A percentile compares a stretch with the other conserved stretches of the same genome.
These are phyloP conservation scores for Penicillium lagena DNA, from an alignment of 495 filamentous ascomycete species.

Conservation along the genomic window DNA sequence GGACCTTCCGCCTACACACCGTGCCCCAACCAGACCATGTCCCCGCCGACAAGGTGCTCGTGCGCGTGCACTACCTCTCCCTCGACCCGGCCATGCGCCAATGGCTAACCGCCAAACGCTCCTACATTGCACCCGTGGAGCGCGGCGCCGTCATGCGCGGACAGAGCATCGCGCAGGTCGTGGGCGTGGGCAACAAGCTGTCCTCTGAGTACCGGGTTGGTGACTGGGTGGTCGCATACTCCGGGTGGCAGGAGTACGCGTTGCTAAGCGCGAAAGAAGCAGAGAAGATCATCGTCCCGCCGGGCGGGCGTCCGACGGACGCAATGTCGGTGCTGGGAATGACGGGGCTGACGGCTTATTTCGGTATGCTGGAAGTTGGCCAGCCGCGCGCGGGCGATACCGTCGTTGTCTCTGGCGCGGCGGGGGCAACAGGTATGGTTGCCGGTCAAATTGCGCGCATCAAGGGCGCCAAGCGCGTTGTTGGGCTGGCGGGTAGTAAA, in stretches of 20 bases:
- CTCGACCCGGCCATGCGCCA: conserved; percentile 78
- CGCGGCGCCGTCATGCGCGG: conserved; percentile 65
- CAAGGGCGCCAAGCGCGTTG: conserved; percentile 46
- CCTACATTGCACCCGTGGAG: conserved; percentile 61
- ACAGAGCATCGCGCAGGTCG: conserved; percentile 46
- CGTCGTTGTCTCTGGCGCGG: conserved; percentile 63
- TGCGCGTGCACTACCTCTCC: conserved; percentile 64
- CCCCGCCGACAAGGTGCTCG: conserved; percentile 56
- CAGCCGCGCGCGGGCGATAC: conserved; percentile 51
- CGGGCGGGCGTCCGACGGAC: conserved; percentile 47
- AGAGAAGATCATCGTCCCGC: conserved; percentile 37
- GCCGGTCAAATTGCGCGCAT: conserved; percentile 65
- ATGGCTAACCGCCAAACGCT: conserved; percentile 62
- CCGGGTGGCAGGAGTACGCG: conserved; percentile 60
- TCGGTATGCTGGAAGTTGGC: conserved; percentile 56
- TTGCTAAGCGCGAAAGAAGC: conserved; percentile 41
- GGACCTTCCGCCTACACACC: conserved; percentile 49
- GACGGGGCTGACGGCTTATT: conserved; percentile 62
- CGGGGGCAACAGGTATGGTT: conserved; percentile 63
- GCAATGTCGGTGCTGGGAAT: conserved; percentile 51
- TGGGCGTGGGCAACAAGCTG: conserved; percentile 34
- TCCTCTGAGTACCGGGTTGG: conserved; percentile 40
- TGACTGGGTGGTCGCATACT: conserved; percentile 41
- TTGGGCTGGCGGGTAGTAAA: conserved; percentile 44
- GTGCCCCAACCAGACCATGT: conserved; percentile 37